phyloP scores from a whole-genome alignment of 2,329 filamentous ascomycete species.

The Alternaria sp. region DNA sequence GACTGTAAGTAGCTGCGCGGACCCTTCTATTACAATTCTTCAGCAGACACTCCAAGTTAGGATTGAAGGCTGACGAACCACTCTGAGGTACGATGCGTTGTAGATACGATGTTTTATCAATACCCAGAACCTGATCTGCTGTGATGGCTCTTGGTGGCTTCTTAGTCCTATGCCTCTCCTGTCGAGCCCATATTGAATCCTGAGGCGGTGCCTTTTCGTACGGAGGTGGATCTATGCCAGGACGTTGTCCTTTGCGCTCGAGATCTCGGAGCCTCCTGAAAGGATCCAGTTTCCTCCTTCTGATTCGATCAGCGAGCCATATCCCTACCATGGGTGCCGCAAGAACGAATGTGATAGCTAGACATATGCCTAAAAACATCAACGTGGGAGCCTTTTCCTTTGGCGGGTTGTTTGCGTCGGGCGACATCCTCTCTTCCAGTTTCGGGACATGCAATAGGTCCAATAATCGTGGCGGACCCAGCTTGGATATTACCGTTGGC shows the following conservation, averaged over 20 bases:
- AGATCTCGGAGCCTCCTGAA: conserved; percentile 6
- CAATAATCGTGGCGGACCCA: neutral
- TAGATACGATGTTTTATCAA: conserved; percentile 18
- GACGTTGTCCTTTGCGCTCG: neutral
- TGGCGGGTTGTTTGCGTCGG: neutral
- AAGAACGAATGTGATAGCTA: neutral
- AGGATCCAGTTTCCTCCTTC: conserved; percentile 5
- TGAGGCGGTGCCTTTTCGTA: neutral
- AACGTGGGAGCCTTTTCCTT: neutral
- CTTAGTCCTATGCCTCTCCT: conserved; percentile 4
- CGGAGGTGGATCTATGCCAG: neutral
- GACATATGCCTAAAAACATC: conserved; percentile 12
- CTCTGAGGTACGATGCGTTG: conserved; percentile 2
- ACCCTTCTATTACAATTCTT: conserved; percentile 4
- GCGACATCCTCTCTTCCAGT: neutral
- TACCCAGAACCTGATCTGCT: conserved; percentile 16
- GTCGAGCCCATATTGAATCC: conserved; percentile 10
- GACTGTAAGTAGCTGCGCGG: conserved; percentile 12
- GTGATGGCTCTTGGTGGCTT: conserved; percentile 10
- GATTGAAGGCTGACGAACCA: neutral
- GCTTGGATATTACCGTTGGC: neutral
- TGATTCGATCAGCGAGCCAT: conserved; percentile 9
- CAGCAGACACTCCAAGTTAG: conserved; percentile 2
- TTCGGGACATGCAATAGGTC: neutral
- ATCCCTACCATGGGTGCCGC: conserved; percentile 11